Percentiles rank a stretch among this genome's conserved stretches.
These are phyloP conservation scores for Sporothrix mexicana DNA, from an alignment of 2,329 filamentous ascomycete genomes.

Conservation along the genomic window DNA sequence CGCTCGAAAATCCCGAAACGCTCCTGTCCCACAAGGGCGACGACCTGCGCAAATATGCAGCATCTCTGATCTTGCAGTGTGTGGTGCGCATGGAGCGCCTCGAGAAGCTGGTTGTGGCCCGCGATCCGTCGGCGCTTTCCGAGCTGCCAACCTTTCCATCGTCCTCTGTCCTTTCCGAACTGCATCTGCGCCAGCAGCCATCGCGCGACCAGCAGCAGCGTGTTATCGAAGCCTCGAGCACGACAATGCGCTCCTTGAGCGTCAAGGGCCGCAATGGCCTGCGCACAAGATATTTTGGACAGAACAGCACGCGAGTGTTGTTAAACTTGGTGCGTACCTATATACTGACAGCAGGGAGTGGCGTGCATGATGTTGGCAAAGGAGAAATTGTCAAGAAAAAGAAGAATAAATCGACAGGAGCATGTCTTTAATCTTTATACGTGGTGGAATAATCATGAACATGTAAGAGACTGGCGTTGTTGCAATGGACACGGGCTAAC, in stretches of 20 bases:
- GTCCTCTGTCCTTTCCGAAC: slow-evolving; percentile 39
- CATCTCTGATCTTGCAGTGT: slow-evolving; percentile 53
- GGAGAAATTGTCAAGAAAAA: neutral
- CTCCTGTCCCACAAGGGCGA: slow-evolving; percentile 41
- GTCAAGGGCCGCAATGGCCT: slow-evolving; percentile 55
- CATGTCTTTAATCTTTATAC: neutral
- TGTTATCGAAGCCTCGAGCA: slow-evolving; percentile 40
- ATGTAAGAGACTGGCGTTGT: neutral
- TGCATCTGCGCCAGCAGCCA: slow-evolving; percentile 36
- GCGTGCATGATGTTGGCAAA: too few relatives aligned
- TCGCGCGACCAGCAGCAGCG: slow-evolving; percentile 23
- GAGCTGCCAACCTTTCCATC: slow-evolving; percentile 35
- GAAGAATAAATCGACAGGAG: neutral
- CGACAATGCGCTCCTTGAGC: slow-evolving; percentile 57
- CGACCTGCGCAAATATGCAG: slow-evolving; percentile 37
- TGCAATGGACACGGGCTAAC: slow-evolving; percentile 20
- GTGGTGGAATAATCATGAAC: too few relatives aligned
- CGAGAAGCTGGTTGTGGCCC: slow-evolving; percentile 56
- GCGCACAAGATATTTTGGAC: slow-evolving; percentile 59
- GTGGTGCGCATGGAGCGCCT: slow-evolving; percentile 58
- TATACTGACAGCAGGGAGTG: neutral
- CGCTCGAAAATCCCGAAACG: slow-evolving; percentile 29
- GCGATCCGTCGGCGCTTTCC: slow-evolving; percentile 40
- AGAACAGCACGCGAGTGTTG: slow-evolving; percentile 59
- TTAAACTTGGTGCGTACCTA: slow-evolving; percentile 56